Evolutionary conservation across 2,329 filamentous ascomycete species (phyloP).

Genomic region (Xylaria sp.): DNA sequence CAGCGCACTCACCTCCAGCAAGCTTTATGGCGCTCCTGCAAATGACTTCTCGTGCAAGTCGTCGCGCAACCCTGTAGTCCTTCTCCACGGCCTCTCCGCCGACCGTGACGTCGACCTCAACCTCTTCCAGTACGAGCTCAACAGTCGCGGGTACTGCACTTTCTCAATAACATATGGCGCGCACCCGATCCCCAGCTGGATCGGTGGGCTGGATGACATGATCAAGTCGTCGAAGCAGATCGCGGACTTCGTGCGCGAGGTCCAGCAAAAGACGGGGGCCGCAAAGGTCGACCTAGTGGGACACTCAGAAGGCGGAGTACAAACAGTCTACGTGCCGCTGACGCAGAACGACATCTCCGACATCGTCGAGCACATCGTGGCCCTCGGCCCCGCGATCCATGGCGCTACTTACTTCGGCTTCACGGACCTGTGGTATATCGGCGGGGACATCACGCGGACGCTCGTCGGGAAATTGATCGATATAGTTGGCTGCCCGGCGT

Average conservation of each 20-base stretch:
- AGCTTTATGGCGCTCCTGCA: slow-evolving; percentile 43
- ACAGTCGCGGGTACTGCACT: slow-evolving; percentile 54
- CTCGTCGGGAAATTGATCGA: slow-evolving; percentile 39
- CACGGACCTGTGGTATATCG: slow-evolving; percentile 47
- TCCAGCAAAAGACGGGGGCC: slow-evolving; percentile 51
- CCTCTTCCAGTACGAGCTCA: slow-evolving; percentile 44
- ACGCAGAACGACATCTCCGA: slow-evolving; percentile 44
- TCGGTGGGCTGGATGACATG: slow-evolving; percentile 55
- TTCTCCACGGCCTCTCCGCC: slow-evolving; percentile 58
- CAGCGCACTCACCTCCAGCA: slow-evolving; percentile 34
- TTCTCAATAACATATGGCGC: slow-evolving; percentile 56
- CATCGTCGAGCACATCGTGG: slow-evolving; percentile 45
- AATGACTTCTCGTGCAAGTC: slow-evolving; percentile 45
- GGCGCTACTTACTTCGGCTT: slow-evolving; percentile 47
- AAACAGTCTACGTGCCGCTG: slow-evolving; percentile 50
- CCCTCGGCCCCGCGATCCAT: slow-evolving; percentile 45
- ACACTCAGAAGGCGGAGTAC: slow-evolving; percentile 58
- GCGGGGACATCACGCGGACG: slow-evolving; percentile 41
- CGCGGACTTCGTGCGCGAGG: slow-evolving; percentile 53
- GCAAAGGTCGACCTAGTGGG: slow-evolving; percentile 56
- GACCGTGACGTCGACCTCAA: slow-evolving; percentile 45
- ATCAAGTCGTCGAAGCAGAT: slow-evolving; percentile 54
- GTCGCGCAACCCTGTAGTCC: slow-evolving; percentile 54
- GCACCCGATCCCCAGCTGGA: slow-evolving; percentile 51
- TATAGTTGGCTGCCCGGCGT: slow-evolving; percentile 43